A percentile compares a stretch with the other conserved stretches of the same genome.
phyloP scores from a whole-genome alignment of 2,329 filamentous ascomycete species.

The Elsinoe fawcettii region DNA sequence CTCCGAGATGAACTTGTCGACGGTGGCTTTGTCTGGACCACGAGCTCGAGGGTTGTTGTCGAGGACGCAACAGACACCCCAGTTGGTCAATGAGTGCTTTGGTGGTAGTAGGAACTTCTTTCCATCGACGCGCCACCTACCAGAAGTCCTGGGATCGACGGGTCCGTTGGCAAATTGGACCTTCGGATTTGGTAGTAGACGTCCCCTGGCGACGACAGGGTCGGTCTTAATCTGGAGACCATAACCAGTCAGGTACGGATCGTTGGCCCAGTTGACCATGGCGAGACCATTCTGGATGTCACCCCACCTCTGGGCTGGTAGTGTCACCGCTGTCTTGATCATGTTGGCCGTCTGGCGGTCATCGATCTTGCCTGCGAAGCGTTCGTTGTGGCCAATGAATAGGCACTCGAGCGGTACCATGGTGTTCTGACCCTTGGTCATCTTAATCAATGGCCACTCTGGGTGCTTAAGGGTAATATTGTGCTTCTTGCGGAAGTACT shows the following conservation, averaged over 20 bases:
- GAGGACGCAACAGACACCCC: constrained; percentile 65
- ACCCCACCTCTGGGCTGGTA: constrained; percentile 58
- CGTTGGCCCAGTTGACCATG: constrained; percentile 59
- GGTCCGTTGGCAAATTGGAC: constrained; percentile 55
- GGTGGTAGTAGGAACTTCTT: constrained; percentile 70
- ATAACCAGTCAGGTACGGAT: constrained; percentile 64
- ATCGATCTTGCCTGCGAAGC: constrained; percentile 51
- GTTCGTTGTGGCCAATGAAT: constrained; percentile 46
- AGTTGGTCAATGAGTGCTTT: constrained; percentile 53
- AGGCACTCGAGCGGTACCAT: constrained; percentile 52
- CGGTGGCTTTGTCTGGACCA: constrained; percentile 35
- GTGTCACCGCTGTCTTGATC: constrained; percentile 88
- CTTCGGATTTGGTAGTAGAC: constrained; percentile 61
- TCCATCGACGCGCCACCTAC: constrained; percentile 80
- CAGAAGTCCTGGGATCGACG: constrained; percentile 55
- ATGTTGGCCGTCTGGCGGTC: constrained; percentile 66
- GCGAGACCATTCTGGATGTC: constrained; percentile 62
- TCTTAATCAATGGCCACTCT: constrained; percentile 50
- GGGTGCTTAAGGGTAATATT: constrained; percentile 38
- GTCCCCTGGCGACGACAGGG: constrained; percentile 59
- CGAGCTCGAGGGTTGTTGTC: constrained; percentile 39
- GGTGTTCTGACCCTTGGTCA: constrained; percentile 44
- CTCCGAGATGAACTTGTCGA: constrained; percentile 48
- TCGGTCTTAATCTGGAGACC: constrained; percentile 59
- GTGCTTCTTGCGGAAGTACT: constrained; percentile 50